Conservation (phyloP, 1,284 basidiomycete species). For the Malassezia arunalokei region DNA sequence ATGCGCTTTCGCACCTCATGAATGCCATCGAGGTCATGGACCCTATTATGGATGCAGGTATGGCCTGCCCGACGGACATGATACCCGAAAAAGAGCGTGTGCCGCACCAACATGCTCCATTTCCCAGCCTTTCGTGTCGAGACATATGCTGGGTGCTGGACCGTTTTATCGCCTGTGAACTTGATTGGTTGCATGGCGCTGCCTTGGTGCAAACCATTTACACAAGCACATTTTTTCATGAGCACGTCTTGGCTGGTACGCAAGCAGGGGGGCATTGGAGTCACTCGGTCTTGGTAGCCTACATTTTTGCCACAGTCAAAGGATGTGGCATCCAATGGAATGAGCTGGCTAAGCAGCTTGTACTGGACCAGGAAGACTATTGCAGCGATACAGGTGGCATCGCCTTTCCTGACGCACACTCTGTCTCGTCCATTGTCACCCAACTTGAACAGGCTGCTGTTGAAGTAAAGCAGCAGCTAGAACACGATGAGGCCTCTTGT, state of each 20-base stretch:
- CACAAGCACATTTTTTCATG: constrained; percentile 8
- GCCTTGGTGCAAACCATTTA: constrained; percentile 13
- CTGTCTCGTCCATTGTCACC: background rate
- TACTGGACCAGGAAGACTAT: constrained; percentile 14
- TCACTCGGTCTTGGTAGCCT: background rate
- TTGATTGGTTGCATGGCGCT: constrained; percentile 9
- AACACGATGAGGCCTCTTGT: background rate
- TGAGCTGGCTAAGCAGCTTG: constrained; percentile 8
- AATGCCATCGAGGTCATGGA: constrained; percentile 16
- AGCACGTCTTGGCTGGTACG: background rate
- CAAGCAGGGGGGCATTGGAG: background rate
- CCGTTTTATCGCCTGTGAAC: constrained; percentile 10
- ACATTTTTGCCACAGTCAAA: constrained; percentile 5
- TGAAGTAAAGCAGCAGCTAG: background rate
- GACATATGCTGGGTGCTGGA: constrained; percentile 15
- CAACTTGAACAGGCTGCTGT: background rate
- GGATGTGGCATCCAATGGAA: constrained; percentile 9
- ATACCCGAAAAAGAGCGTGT: background rate
- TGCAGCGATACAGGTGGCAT: constrained; percentile 8
- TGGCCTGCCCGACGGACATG: constrained; percentile 1
- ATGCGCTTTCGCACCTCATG: constrained; percentile 8
- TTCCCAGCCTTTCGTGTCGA: background rate
- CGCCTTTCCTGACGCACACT: constrained; percentile 3
- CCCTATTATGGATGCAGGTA: constrained; percentile 13
- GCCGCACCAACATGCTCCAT: background rate